A percentile compares a stretch with the other conserved stretches of the same genome.
phyloP scores from a whole-genome alignment of 2,329 filamentous ascomycete species.

The Calonectria crousiana region DNA sequence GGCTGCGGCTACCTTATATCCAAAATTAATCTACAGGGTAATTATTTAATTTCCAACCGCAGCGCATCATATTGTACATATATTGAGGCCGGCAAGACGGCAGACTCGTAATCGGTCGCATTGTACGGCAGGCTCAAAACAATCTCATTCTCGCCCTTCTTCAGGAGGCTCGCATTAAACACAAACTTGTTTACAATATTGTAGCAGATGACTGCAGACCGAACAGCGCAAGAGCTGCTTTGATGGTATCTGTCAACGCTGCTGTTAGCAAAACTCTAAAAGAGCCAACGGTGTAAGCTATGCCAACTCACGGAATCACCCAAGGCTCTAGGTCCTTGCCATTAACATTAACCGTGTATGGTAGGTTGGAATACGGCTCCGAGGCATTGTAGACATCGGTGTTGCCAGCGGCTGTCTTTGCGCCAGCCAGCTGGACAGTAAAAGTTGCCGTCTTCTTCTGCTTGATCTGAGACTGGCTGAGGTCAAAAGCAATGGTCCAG shows the following conservation, averaged over 20 bases:
- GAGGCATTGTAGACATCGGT: constrained; percentile 67
- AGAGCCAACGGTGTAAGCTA: background rate
- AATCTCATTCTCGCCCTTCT: constrained; percentile 66
- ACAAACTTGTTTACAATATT: constrained; percentile 70
- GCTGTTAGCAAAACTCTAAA: background rate
- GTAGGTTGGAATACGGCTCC: constrained; percentile 65
- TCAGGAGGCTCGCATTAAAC: constrained; percentile 63
- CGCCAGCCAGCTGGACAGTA: constrained; percentile 73
- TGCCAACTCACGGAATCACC: constrained; percentile 63
- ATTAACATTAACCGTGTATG: constrained; percentile 58
- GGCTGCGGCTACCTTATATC: background rate
- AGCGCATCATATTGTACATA: constrained; percentile 77
- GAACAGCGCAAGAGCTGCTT: constrained; percentile 67
- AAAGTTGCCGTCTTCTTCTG: constrained; percentile 64
- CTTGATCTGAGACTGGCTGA: constrained; percentile 55
- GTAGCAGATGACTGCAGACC: constrained; percentile 72
- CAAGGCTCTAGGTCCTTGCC: constrained; percentile 61
- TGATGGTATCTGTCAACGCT: constrained; percentile 34
- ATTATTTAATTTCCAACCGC: constrained; percentile 64
- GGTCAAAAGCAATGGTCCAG: constrained; percentile 69
- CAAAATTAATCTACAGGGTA: background rate
- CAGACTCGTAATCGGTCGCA: constrained; percentile 69
- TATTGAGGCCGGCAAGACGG: constrained; percentile 64
- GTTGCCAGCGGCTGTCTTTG: constrained; percentile 72
- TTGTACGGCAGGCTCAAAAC: constrained; percentile 70